These are phyloP conservation scores for Arthromyces matolae DNA, from an alignment of 768 basidiomycete genomes.

Conservation along the genomic window DNA sequence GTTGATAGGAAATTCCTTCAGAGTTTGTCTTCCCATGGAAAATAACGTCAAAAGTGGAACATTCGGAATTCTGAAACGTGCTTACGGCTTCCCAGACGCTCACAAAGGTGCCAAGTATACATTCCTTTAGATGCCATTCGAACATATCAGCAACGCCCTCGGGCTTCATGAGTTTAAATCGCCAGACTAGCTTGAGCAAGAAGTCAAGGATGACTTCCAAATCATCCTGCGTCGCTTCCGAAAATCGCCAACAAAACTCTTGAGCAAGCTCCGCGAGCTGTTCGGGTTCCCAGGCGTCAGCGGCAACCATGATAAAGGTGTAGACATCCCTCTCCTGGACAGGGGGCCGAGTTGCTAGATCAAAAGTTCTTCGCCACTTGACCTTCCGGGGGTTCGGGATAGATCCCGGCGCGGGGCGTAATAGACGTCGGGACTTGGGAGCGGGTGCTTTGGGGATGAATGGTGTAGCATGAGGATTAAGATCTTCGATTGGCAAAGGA, in stretches of 20 bases:
- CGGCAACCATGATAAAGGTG: conserved; percentile 11
- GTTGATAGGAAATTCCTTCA: conserved; percentile 14
- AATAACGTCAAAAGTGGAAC: background rate
- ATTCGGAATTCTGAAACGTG: background rate
- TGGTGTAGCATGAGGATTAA: conserved; percentile 10
- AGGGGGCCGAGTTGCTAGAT: conserved; percentile 3
- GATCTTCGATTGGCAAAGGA: conserved; percentile 8
- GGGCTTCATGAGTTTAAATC: conserved; percentile 12
- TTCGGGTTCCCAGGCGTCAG: conserved; percentile 12
- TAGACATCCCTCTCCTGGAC: conserved; percentile 10
- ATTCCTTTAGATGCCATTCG: conserved; percentile 17
- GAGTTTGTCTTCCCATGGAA: conserved; percentile 9
- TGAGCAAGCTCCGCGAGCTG: conserved; percentile 17
- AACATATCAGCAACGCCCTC: conserved; percentile 11
- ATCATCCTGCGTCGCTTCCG: conserved; percentile 9
- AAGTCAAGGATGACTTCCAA: conserved; percentile 8
- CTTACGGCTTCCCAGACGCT: conserved; percentile 22
- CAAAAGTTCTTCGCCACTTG: conserved; percentile 16
- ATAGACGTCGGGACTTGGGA: conserved; percentile 11
- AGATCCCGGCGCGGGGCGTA: conserved; percentile 8
- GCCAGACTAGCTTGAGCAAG: conserved; percentile 7
- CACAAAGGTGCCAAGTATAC: conserved; percentile 15
- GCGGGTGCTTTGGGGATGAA: conserved; percentile 6
- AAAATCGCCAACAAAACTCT: conserved; percentile 15
- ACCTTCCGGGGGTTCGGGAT: conserved; percentile 8